These are phyloP conservation scores for Penicillium canescens DNA, from an alignment of 495 filamentous ascomycete species.

Conservation along the genomic window DNA sequence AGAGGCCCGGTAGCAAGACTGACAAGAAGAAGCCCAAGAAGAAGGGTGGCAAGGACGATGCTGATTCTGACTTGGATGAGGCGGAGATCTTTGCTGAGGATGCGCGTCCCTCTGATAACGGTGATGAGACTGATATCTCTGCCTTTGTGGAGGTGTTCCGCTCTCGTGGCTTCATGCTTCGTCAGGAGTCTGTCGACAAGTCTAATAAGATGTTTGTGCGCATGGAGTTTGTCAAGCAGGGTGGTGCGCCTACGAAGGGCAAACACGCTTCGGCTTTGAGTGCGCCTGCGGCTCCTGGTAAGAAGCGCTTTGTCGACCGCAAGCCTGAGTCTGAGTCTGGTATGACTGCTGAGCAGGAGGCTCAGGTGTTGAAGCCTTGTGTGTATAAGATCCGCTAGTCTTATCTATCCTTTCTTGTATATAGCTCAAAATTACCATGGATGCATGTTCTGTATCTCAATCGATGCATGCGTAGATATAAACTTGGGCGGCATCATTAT, in stretches of 20 bases:
- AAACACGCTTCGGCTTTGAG: conserved; percentile 55
- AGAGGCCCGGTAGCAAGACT: conserved; percentile 63
- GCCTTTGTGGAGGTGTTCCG: conserved; percentile 83
- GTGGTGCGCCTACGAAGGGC: conserved; percentile 61
- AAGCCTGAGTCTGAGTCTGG: conserved; percentile 55
- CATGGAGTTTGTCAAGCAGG: conserved; percentile 87
- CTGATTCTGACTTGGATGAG: conserved; percentile 44
- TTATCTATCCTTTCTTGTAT: neutral
- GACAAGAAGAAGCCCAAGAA: conserved; percentile 50
- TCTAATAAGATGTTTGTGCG: conserved; percentile 97
- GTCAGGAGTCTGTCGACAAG: conserved; percentile 65
- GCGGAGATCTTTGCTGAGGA: conserved; percentile 50
- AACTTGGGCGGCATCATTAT: conserved; percentile 8
- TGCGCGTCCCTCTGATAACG: conserved; percentile 33
- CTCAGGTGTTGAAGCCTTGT: conserved; percentile 86
- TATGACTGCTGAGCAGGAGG: conserved; percentile 55
- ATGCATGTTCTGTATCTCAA: neutral
- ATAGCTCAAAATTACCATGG: neutral
- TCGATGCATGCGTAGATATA: neutral
- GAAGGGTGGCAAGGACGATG: conserved; percentile 34
- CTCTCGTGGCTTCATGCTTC: conserved; percentile 75
- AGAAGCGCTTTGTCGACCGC: conserved; percentile 61
- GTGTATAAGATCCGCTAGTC: conserved; percentile 86
- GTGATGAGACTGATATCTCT: conserved; percentile 77
- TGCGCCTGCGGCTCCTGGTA: conserved; percentile 39